A percentile compares a stretch with the other conserved stretches of the same genome.
phyloP scores from a whole-genome alignment of 129 eudicot genomes.

The Solidago caesia region DNA sequence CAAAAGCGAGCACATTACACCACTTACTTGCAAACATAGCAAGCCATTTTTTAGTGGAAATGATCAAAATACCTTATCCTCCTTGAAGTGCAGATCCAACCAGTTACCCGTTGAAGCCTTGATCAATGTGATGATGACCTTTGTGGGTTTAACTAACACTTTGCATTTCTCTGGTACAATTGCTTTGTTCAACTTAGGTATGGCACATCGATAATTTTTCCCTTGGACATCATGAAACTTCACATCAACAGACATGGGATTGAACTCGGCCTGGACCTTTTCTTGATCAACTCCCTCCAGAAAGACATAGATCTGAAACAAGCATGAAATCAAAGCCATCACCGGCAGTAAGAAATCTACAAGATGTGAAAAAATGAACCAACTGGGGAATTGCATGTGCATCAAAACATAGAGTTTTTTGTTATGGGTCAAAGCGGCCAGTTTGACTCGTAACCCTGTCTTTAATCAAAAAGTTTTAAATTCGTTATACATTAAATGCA shows the following conservation, averaged over 20 bases:
- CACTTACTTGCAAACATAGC: not conserved
- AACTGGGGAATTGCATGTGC: not conserved
- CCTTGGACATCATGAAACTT: conserved; percentile 87
- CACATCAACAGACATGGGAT: conserved; percentile 64
- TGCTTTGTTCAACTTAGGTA: conserved; percentile 77
- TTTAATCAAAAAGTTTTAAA: too few species aligned
- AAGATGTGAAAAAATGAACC: not conserved
- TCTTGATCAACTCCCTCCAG: conserved; percentile 80
- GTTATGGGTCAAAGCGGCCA: not conserved
- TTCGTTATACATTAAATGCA: too few species aligned
- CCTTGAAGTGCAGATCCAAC: conserved; percentile 87
- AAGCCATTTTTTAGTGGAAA: not conserved
- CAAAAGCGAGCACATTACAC: not conserved
- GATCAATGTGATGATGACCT: conserved; percentile 60
- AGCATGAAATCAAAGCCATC: not conserved
- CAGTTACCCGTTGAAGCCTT: conserved; percentile 91
- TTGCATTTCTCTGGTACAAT: conserved; percentile 79
- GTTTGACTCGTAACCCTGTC: too few species aligned
- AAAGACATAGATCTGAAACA: conserved; percentile 63
- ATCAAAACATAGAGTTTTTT: not conserved
- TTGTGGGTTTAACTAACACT: conserved; percentile 78
- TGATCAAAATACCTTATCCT: conserved; percentile 63
- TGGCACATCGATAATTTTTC: conserved; percentile 78
- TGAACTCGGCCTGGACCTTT: conserved; percentile 60
- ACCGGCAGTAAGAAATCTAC: not conserved